Evolutionary conservation across 495 filamentous ascomycete species (phyloP), one percentile per base, ranked within the genome.

Genomic region (Aspergillus haitiensis): DNA sequence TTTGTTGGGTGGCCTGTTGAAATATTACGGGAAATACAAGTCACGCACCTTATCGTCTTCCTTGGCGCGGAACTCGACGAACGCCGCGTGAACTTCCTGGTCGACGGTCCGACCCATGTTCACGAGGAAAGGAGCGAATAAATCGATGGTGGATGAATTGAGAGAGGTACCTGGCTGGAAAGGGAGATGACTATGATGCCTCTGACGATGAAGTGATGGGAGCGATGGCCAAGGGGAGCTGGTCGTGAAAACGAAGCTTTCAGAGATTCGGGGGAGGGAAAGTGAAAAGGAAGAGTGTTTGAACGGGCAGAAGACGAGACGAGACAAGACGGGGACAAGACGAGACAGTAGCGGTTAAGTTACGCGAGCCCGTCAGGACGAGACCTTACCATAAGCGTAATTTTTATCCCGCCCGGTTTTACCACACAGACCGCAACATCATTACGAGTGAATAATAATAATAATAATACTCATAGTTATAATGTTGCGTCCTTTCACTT

Each of bases 31-130:
- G 61, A 77, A 75, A 78, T 75, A 78, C 74, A 58, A 73, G 69
- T 75, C 70, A 78, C 75, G 67, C 74, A 82, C 81, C 79, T 83
- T 83, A 70, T 83, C 81, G 71, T 82, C 80, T 75, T 83, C 81
- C 71, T 83, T 83, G 74, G 81, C 81, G 70, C 81, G 78, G 64
- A 83, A 83, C 71, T 83, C 81, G 69, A 83, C 78, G 68, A 81
- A 83, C 61, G 81, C 80, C 63, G 80, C 78, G 69, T 83, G 81
- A 60, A 83, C 80, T 64, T 82, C 80, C 65, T 80, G 78, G 71
- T 83, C 81, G 66, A 82, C 81, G 34, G 80, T 83, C 50, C 81
- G 79, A 69, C 81, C 81, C 81, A 83, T 83, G 52, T 57, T 77
- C 70, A 64, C 55, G 68, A 64, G 51, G 37, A 61, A 56, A 62